Percentiles rank a stretch among this genome's conserved stretches.
These are phyloP conservation scores for Cryptococcus depauperatus DNA, from an alignment of 1,284 basidiomycete genomes.

Conservation along the genomic window DNA sequence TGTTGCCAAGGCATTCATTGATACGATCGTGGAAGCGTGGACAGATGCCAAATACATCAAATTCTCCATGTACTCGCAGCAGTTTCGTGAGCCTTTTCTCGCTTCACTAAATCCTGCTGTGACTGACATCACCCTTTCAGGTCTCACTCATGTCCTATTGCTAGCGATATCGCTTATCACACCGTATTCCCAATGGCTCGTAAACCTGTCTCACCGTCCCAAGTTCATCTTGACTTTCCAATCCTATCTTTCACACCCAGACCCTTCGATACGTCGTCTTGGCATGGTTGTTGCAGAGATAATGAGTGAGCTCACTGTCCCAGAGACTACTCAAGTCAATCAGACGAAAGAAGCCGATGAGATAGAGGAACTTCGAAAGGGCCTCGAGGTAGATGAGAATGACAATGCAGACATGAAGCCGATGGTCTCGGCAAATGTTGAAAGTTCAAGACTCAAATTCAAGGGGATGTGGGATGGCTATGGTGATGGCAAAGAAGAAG, in stretches of 20 bases:
- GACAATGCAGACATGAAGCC: conserved; percentile 1
- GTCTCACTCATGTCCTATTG: conserved; percentile 63
- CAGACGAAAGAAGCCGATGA: conserved; percentile 20
- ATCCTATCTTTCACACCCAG: conserved; percentile 68
- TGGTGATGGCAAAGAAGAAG: conserved; percentile 62
- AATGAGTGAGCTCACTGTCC: conserved; percentile 35
- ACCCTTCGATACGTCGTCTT: conserved; percentile 67
- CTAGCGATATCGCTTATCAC: conserved; percentile 57
- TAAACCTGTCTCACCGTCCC: conserved; percentile 48
- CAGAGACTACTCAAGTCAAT: conserved; percentile 9
- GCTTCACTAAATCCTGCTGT: too few species aligned
- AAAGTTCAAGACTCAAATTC: conserved; percentile 63
- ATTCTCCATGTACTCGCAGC: conserved; percentile 36
- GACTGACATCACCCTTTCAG: conserved; percentile 39
- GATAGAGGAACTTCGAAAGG: conserved; percentile 36
- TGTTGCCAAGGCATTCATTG: conserved; percentile 46
- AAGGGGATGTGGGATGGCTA: conserved; percentile 68
- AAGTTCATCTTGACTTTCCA: conserved; percentile 66
- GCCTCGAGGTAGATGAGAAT: conserved; percentile 33
- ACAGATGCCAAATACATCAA: conserved; percentile 43
- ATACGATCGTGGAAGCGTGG: conserved; percentile 38
- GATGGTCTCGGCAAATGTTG: conserved; percentile 10
- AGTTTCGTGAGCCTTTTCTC: conserved; percentile 31
- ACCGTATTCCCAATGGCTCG: conserved; percentile 45
- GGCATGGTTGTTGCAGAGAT: conserved; percentile 91